A percentile compares a stretch with the other conserved stretches of the same genome.
Evolutionary conservation across 2,329 filamentous ascomycete species (phyloP).

Genomic region (Echinosphaeria canescens): DNA sequence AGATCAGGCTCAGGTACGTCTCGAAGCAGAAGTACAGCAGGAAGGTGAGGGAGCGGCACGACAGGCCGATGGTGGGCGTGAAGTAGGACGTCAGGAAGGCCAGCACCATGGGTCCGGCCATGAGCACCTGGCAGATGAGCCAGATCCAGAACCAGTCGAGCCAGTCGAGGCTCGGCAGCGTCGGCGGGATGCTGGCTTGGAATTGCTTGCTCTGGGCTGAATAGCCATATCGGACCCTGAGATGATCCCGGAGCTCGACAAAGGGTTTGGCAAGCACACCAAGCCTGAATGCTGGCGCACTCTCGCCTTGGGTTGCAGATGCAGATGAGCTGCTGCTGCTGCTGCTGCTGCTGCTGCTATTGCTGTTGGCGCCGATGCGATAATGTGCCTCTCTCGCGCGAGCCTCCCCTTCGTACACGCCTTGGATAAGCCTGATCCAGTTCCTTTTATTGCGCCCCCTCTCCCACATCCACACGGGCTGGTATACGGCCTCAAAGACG

Average conservation of each 20-base stretch:
- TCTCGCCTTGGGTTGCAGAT: too few relatives aligned
- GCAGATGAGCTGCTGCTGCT: too few relatives aligned
- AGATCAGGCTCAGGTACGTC: slow-evolving; percentile 9
- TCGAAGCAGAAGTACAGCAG: slow-evolving; percentile 12
- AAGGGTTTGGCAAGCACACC: too few relatives aligned
- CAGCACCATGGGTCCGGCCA: slow-evolving; percentile 10
- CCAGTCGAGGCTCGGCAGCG: not conserved
- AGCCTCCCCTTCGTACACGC: not conserved
- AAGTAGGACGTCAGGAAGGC: slow-evolving; percentile 12
- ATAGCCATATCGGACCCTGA: not conserved
- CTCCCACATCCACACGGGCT: slow-evolving; percentile 2
- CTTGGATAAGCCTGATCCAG: slow-evolving; percentile 1
- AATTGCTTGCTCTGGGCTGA: not conserved
- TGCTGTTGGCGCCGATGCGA: too few relatives aligned
- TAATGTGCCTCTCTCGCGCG: too few relatives aligned
- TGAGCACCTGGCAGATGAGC: too few relatives aligned
- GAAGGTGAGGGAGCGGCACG: slow-evolving; percentile 12
- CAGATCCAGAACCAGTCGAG: not conserved
- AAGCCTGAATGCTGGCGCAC: too few relatives aligned
- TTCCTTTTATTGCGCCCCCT: slow-evolving; percentile 1
- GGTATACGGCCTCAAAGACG: slow-evolving; percentile 1
- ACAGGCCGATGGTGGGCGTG: slow-evolving; percentile 11
- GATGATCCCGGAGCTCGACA: too few relatives aligned
- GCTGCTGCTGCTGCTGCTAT: too few relatives aligned
- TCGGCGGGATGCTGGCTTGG: not conserved